Conservation (phyloP, 208 protist species). For the Phytomonas sp. region DNA sequence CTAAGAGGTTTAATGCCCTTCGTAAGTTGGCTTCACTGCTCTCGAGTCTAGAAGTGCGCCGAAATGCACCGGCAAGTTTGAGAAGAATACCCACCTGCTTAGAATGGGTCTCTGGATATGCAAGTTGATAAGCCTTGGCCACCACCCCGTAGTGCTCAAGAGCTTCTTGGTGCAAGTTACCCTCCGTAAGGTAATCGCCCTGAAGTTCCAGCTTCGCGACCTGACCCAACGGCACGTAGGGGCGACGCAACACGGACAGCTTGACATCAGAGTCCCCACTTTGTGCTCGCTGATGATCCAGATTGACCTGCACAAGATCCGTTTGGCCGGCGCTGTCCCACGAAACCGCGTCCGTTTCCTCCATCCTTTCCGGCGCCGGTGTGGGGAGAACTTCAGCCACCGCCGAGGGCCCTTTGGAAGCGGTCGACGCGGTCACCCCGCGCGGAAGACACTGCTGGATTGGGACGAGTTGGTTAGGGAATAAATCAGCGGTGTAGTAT, state of each 20-base stretch:
- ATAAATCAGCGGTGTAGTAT: constrained; percentile 67
- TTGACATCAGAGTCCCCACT: background rate
- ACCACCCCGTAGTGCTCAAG: constrained; percentile 85
- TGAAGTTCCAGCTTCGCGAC: constrained; percentile 82
- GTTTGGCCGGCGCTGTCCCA: constrained; percentile 58
- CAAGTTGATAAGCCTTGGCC: constrained; percentile 74
- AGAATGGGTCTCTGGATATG: constrained; percentile 71
- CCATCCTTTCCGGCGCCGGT: background rate
- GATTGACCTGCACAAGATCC: constrained; percentile 50
- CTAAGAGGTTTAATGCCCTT: constrained; percentile 54
- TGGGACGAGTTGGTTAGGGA: constrained; percentile 68
- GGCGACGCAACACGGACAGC: constrained; percentile 18
- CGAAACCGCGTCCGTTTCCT: constrained; percentile 24
- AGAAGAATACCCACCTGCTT: constrained; percentile 62
- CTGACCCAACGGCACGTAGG: constrained; percentile 74
- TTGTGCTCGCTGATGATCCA: constrained; percentile 3
- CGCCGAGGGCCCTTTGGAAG: constrained; percentile 13
- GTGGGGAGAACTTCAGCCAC: background rate
- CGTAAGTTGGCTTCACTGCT: constrained; percentile 62
- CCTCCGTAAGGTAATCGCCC: constrained; percentile 80
- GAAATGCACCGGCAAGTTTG: constrained; percentile 73
- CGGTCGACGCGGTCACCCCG: constrained; percentile 20
- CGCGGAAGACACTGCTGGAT: constrained; percentile 41
- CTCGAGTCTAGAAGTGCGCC: constrained; percentile 54
- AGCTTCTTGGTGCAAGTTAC: constrained; percentile 76